phyloP scores from a whole-genome alignment of 2,329 filamentous ascomycete genomes.

The Coleophoma cylindrospora region DNA sequence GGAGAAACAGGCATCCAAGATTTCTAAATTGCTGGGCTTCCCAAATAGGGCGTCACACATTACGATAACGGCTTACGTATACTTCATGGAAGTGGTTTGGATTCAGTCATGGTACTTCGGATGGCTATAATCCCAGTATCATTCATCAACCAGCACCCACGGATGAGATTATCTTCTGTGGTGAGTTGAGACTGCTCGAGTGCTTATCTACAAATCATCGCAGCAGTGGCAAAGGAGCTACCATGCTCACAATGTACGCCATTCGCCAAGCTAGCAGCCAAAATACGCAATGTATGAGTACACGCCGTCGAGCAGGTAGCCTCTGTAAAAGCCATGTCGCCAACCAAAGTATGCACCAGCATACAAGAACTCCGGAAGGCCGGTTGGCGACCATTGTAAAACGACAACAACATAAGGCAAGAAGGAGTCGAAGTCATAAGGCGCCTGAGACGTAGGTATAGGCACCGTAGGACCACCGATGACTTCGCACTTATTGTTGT shows the following conservation, averaged over 20 bases:
- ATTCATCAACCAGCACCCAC: no score
- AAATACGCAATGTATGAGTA: neutral
- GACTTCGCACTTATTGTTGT: neutral
- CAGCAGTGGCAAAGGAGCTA: no score
- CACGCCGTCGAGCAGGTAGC: neutral
- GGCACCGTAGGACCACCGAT: neutral
- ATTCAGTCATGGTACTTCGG: no score
- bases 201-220: no score
- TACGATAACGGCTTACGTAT: no score
- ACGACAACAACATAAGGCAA: neutral
- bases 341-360: neutral
- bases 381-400: neutral
- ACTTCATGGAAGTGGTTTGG: no score
- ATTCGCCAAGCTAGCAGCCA: neutral
- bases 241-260: neutral
- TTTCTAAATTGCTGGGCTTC: slow-evolving; percentile 14
- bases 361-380: neutral
- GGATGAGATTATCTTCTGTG: no score
- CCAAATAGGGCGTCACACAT: no score
- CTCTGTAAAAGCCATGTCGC: neutral
- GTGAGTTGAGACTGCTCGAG: no score
- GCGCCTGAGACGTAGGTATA: neutral
- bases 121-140: no score
- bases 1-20: slow-evolving; percentile 30
- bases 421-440: neutral